These are phyloP conservation scores for Talaromyces stipitatus DNA, from an alignment of 495 filamentous ascomycete genomes.

Conservation along the genomic window DNA sequence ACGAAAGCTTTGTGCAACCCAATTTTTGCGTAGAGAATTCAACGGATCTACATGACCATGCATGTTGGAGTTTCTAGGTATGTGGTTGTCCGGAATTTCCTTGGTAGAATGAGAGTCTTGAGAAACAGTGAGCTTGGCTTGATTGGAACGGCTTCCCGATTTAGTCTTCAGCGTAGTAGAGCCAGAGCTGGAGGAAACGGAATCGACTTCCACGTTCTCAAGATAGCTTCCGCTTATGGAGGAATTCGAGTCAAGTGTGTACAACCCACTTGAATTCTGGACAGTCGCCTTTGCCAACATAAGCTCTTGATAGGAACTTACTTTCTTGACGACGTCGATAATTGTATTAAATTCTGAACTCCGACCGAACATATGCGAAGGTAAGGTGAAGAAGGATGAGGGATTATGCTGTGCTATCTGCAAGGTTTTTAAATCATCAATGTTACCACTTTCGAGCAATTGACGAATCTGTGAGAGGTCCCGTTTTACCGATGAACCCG, in stretches of 20 bases:
- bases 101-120: background rate
- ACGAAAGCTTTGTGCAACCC: conserved; percentile 48
- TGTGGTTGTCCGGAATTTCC: background rate
- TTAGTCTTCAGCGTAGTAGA: conserved; percentile 12
- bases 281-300: conserved; percentile 40
- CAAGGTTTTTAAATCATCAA: conserved; percentile 57
- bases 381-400: conserved; percentile 80
- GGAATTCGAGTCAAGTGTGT: conserved; percentile 46
- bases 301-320: conserved; percentile 52
- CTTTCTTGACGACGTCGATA: conserved; percentile 63
- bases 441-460: conserved; percentile 68
- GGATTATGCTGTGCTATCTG: conserved; percentile 67
- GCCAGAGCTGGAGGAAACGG: conserved; percentile 43
- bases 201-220: conserved; percentile 43
- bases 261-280: conserved; percentile 27
- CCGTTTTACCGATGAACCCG: conserved; percentile 69
- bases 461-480: conserved; percentile 64
- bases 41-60: conserved; percentile 17
- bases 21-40: conserved; percentile 25
- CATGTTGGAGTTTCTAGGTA: background rate
- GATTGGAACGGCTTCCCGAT: background rate
- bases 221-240: conserved; percentile 46
- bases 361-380: conserved; percentile 68
- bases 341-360: conserved; percentile 61
- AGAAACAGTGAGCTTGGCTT: background rate